Base-by-base conservation (phyloP, 768 basidiomycete species). In the Agaricus sinodeliciosus region DNA sequence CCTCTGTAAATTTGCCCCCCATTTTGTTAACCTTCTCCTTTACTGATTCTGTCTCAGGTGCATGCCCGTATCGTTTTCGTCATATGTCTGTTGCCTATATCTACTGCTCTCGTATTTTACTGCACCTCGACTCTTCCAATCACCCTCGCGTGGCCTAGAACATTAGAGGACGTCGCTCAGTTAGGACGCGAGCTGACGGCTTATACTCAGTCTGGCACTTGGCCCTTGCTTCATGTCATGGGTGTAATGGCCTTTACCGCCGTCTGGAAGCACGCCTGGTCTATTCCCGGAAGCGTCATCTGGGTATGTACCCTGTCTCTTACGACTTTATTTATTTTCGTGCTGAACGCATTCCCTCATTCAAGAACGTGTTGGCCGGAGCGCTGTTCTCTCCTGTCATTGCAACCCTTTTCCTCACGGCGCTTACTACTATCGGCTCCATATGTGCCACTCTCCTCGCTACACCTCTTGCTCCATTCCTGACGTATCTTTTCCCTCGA, bases 181-280 rank as follows among this genome's bases (percentile, higher is more conserved):
- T 73, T 92, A 9, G 88, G 86, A 13, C 72, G 79, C 39, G 87
- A 90, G 55, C 79, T 90, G 6, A 86, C 86, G 60, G 81, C 77
- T 48, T 93, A 92, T 65, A 81, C 87, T 8, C 85, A 85, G 64
- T 84, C 83, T 55, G 87, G 87, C 9, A 59, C 72, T 27, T 72
- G 69, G 2, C 79, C 85, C 16, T 72, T 82, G 49, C 76, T 78
- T 7, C 94, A 95, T 68, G 89, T 95, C 49, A 66, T 94, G 40
- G 82, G 77, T 22, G 91, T 94, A 46, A 76, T 97, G 60, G 83
- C 87, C 36, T 75, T 94, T 12, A 85, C 87, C 15, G 90, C 90
- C 3, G 72, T 92, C 26, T 97, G 93, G 92, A 96, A 94, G 69
- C 94, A 97, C 66, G 92, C 94, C 3, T 97, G 94, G 94, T 94